Evolutionary conservation across 768 basidiomycete genomes (phyloP).

Genomic region (Rubroboletus pulcherrimus): DNA sequence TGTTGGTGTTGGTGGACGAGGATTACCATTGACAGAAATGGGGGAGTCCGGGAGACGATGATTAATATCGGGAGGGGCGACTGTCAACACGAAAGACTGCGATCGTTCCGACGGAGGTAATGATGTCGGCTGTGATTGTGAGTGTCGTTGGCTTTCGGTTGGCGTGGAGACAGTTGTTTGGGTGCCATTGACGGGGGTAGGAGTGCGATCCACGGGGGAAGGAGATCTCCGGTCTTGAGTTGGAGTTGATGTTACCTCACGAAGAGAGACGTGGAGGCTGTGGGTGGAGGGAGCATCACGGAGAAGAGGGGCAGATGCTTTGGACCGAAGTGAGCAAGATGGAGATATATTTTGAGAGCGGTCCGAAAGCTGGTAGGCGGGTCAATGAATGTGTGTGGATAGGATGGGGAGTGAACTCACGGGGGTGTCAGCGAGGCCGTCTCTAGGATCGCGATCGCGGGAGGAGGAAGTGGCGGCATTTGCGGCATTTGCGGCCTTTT

Average conservation of each 20-base stretch:
- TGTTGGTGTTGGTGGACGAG: not conserved
- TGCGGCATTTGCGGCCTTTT: constrained; percentile 36
- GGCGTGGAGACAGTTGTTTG: constrained; percentile 16
- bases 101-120: constrained; percentile 26
- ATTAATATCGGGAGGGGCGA: constrained; percentile 37
- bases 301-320: constrained; percentile 19
- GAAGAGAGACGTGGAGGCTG: constrained; percentile 16
- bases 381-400: not conserved
- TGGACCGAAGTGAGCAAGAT: constrained; percentile 20
- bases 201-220: constrained; percentile 12
- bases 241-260: constrained; percentile 1
- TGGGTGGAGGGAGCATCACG: constrained; percentile 25
- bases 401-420: constrained; percentile 33
- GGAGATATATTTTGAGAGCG: constrained; percentile 1
- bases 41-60: constrained; percentile 1
- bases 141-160: constrained; percentile 13
- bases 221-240: constrained; percentile 9
- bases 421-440: constrained; percentile 35
- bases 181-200: not conserved
- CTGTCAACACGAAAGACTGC: constrained; percentile 40
- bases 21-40: constrained; percentile 1
- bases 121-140: constrained; percentile 9
- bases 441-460: constrained; percentile 25
- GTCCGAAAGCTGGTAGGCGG: constrained; percentile 8
- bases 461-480: constrained; percentile 21